Conservation (phyloP, 2,329 filamentous ascomycete genomes). For the Fusarium tanahbumbuense region DNA sequence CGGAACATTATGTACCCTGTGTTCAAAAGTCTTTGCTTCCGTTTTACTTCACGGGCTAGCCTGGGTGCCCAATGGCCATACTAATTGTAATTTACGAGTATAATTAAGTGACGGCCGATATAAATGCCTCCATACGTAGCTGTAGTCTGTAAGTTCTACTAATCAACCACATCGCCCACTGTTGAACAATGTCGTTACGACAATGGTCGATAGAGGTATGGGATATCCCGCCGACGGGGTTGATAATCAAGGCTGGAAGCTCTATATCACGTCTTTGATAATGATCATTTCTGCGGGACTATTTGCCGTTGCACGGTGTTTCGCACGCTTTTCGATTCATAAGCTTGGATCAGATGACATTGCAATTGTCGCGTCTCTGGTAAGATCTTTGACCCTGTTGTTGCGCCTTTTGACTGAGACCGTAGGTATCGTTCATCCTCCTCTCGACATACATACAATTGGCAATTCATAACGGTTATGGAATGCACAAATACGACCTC, state of each 20-base stretch:
- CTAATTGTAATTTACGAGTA: neutral
- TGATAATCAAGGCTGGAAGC: neutral
- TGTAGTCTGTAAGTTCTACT: neutral
- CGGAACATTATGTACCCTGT: neutral
- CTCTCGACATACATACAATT: neutral
- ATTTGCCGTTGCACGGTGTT: neutral
- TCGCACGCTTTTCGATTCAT: neutral
- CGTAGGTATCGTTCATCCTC: neutral
- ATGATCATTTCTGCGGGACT: neutral
- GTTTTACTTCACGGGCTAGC: neutral
- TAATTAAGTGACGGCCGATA: neutral
- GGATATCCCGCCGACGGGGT: neutral
- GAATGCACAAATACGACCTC: neutral
- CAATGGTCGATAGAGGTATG: neutral
- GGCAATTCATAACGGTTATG: neutral
- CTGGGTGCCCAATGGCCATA: neutral
- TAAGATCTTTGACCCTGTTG: rapidly evolving
- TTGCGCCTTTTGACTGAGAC: rapidly evolving
- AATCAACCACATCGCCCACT: neutral
- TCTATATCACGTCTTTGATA: neutral
- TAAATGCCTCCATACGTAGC: neutral
- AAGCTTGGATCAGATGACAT: neutral
- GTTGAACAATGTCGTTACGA: neutral
- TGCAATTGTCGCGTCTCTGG: neutral
- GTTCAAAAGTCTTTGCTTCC: neutral